Base-by-base conservation (phyloP, 2,329 filamentous ascomycete species). In the Trichoderma asperellum region DNA sequence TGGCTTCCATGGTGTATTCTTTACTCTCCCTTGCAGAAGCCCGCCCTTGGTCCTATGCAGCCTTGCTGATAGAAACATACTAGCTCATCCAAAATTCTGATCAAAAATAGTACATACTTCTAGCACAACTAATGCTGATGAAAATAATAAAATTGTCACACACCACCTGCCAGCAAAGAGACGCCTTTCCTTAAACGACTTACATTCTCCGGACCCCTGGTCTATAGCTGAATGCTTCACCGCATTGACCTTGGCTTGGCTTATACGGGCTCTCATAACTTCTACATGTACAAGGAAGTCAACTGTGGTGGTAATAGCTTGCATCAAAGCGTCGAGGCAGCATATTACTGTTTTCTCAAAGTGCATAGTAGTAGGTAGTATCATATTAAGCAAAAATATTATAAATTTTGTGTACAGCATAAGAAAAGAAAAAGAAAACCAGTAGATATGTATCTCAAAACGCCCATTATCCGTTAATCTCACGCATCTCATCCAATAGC, bases 401-500 rank as follows among this genome's bases (percentile, higher is more conserved):
- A 16, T 7, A 1, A 34, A 35, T 5, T 52, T 37, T n/a, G n/a
- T 10, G 14, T 27, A 49, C 21, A 29, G 11, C 10, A 59, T 35
- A 21, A 52, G 35, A 43, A 40, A 16, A 34, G 6, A 24, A 24
- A 24, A 24, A 34, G 2, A 40, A 43, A 43, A 52, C 18, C 32
- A 67, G 40, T 37, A 55, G n/a, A 52, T 67, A 58, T 59, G 21
- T 16, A 49, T 59, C 47, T 52, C 32, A 29, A 40, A 59, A 67
- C 64, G 64, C 64, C 64, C 16, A 2, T 49, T 43, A 11, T 24
- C 40, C 34, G 21, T 29, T 24, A 6, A 21, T 24, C 16, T 49
- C 27, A 40, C 52, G 40, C 40, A 59, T 59, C 64, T 10, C 29
- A 59, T 67, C 64, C 59, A 67, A 21, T 59, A 49, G 40, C 55